Conservation (phyloP, 768 basidiomycete species). For the Podaxis pistillaris region DNA sequence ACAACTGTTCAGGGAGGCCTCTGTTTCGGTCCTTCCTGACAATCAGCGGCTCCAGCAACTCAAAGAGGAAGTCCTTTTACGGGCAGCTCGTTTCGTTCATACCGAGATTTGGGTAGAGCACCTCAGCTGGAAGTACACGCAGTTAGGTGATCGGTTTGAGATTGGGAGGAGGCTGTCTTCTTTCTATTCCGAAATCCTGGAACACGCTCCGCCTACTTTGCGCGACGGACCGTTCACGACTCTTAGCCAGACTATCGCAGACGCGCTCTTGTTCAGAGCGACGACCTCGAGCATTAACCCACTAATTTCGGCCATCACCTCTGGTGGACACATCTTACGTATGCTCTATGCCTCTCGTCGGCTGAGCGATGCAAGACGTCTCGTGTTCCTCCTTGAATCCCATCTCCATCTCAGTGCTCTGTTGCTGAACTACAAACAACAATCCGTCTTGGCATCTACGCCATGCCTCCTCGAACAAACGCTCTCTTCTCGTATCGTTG, state of each 20-base stretch:
- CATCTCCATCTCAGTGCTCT: slow-evolving; percentile 61
- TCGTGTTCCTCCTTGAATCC: slow-evolving; percentile 68
- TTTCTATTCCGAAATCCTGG: slow-evolving; percentile 67
- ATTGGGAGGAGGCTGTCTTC: slow-evolving; percentile 67
- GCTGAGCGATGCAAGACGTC: slow-evolving; percentile 63
- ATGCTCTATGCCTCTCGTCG: slow-evolving; percentile 63
- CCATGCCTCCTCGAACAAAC: slow-evolving; percentile 75
- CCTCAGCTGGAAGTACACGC: slow-evolving; percentile 81
- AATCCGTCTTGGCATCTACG: slow-evolving; percentile 37
- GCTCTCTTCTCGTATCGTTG: slow-evolving; percentile 61
- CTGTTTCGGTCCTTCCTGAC: slow-evolving; percentile 53
- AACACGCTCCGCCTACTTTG: slow-evolving; percentile 54
- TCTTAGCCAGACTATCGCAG: slow-evolving; percentile 63
- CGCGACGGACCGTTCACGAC: slow-evolving; percentile 56
- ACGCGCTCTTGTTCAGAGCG: slow-evolving; percentile 71
- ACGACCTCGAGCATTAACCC: slow-evolving; percentile 82
- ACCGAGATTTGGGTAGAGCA: slow-evolving; percentile 89
- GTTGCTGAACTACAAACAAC: slow-evolving; percentile 64
- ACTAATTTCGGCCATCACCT: slow-evolving; percentile 66
- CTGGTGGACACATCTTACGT: slow-evolving; percentile 55
- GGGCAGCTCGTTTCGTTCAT: slow-evolving; percentile 77
- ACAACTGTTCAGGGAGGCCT: slow-evolving; percentile 73
- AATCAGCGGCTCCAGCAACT: slow-evolving; percentile 64
- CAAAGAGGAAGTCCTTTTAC: slow-evolving; percentile 81
- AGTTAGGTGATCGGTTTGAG: slow-evolving; percentile 81